Evolutionary conservation across 2,329 filamentous ascomycete species (phyloP).

Genomic region (Fusarium nanum): DNA sequence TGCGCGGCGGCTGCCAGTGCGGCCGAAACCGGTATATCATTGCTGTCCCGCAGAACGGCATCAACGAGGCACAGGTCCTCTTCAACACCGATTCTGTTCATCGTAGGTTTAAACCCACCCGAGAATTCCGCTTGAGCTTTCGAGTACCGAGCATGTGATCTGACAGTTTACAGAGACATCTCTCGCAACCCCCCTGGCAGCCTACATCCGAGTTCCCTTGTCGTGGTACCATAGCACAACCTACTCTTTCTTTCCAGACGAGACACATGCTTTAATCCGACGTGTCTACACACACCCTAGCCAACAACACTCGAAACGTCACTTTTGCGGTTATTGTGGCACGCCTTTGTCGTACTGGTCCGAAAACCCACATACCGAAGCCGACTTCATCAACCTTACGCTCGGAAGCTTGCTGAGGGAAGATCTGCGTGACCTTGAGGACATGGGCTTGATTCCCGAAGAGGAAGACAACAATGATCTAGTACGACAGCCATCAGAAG

Average conservation of each 20-base stretch:
- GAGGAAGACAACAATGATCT: conserved; percentile 47
- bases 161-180: conserved; percentile 63
- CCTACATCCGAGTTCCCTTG: conserved; percentile 86
- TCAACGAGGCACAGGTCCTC: conserved; percentile 72
- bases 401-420: conserved; percentile 80
- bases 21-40: conserved; percentile 87
- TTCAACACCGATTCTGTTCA: conserved; percentile 78
- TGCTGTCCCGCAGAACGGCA: conserved; percentile 69
- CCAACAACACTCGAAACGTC: conserved; percentile 71
- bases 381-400: conserved; percentile 82
- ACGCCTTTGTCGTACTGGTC: conserved; percentile 88
- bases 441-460: conserved; percentile 76
- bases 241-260: conserved; percentile 80
- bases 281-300: conserved; percentile 72
- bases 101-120: conserved; percentile 66
- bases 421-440: conserved; percentile 78
- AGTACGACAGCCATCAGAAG: conserved; percentile 1
- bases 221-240: conserved; percentile 83
- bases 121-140: not conserved
- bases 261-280: conserved; percentile 74
- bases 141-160: conserved; percentile 4
- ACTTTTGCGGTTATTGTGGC: conserved; percentile 94
- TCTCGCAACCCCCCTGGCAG: conserved; percentile 78
- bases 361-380: conserved; percentile 76
- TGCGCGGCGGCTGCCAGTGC: conserved; percentile 85